Percentiles rank a stretch among this genome's conserved stretches.
phyloP scores from a whole-genome alignment of 1,284 basidiomycete species.

The Naganishia cerealis region DNA sequence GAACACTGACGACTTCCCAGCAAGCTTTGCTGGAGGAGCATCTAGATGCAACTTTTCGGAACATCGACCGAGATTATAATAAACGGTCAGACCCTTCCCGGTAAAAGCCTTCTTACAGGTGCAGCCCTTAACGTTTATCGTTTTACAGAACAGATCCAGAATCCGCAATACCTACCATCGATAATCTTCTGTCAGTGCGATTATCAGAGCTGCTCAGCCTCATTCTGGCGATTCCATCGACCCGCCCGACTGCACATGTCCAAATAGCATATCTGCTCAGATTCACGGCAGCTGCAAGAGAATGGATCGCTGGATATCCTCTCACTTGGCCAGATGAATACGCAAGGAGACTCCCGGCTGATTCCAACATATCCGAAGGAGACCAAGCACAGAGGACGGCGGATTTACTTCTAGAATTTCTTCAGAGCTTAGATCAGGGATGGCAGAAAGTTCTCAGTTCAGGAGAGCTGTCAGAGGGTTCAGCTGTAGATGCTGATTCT shows the following conservation, averaged over 20 bases:
- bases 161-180: slow-evolving; percentile 13
- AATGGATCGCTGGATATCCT: slow-evolving; percentile 25
- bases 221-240: slow-evolving; percentile 17
- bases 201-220: slow-evolving; percentile 3
- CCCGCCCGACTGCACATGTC: slow-evolving; percentile 4
- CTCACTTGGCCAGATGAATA: slow-evolving; percentile 17
- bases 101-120: background rate
- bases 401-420: slow-evolving; percentile 1
- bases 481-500: background rate
- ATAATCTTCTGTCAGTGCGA: slow-evolving; percentile 3
- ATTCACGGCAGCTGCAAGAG: slow-evolving; percentile 8
- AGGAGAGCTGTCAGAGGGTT: background rate
- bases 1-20: slow-evolving; percentile 9
- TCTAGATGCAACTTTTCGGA: slow-evolving; percentile 13
- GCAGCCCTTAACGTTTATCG: background rate
- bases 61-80: slow-evolving; percentile 21
- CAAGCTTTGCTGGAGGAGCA: slow-evolving; percentile 20
- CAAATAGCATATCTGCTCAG: slow-evolving; percentile 16
- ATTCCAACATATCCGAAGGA: background rate
- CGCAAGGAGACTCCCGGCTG: background rate
- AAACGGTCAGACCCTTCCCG: background rate
- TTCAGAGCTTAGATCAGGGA: slow-evolving; percentile 2
- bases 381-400: slow-evolving; percentile 2
- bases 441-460: slow-evolving; percentile 8
- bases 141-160: slow-evolving; percentile 11